Percentiles rank a stretch among this genome's conserved stretches.
Conservation (phyloP, 106 monocot species). For the Vanilla planifolia region DNA sequence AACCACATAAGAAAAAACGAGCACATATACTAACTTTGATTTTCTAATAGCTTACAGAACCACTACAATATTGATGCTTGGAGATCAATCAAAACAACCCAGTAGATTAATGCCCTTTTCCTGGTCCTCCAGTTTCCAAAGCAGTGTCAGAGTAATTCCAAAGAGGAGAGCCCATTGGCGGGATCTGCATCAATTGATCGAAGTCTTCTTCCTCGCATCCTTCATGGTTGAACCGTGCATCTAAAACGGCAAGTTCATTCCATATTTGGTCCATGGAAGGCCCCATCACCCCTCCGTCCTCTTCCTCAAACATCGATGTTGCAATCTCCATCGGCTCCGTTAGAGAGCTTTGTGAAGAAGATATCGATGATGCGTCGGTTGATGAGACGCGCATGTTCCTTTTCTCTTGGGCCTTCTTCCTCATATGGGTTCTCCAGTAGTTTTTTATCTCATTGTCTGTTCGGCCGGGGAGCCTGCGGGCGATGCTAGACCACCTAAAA, state of each 20-base stretch:
- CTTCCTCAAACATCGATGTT: neutral
- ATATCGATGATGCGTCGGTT: slow-evolving; percentile 18
- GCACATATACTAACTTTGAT: too few relatives aligned
- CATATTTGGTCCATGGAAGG: slow-evolving; percentile 70
- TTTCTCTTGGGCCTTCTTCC: slow-evolving; percentile 72
- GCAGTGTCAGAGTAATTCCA: slow-evolving; percentile 35
- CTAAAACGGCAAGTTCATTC: slow-evolving; percentile 46
- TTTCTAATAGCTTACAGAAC: too few relatives aligned
- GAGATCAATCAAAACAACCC: too few relatives aligned
- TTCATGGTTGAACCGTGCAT: slow-evolving; percentile 1
- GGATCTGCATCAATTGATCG: slow-evolving; percentile 5
- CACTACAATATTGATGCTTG: too few relatives aligned
- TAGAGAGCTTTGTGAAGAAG: neutral
- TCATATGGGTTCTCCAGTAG: slow-evolving; percentile 86
- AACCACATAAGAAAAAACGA: too few relatives aligned
- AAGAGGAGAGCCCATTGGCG: slow-evolving; percentile 11
- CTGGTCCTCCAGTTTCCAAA: too few relatives aligned
- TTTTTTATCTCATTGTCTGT: slow-evolving; percentile 89
- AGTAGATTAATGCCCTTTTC: too few relatives aligned
- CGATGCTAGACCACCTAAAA: slow-evolving; percentile 71
- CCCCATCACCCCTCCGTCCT: slow-evolving; percentile 14
- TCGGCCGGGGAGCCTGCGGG: slow-evolving; percentile 60
- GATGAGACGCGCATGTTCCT: slow-evolving; percentile 15
- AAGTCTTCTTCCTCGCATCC: too few relatives aligned
- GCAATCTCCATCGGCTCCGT: neutral